Base-by-base conservation (phyloP, 345 rosid species). In the Bruguiera sexangula region DNA sequence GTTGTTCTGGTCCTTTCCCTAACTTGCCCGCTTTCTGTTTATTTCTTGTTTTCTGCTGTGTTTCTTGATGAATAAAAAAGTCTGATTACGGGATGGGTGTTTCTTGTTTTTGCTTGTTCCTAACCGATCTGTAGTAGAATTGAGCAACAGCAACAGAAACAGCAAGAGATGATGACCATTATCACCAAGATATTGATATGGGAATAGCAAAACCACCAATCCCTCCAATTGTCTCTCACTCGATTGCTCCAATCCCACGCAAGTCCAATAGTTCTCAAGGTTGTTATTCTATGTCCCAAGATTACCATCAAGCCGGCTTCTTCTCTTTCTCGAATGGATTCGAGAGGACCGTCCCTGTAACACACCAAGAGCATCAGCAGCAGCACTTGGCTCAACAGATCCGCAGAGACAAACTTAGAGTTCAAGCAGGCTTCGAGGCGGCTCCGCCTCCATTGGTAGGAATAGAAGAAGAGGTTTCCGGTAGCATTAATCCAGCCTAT, bases 241-340 rank as follows among this genome's bases (percentile, higher is more conserved):
- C 71, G 50, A 32, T 46, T 59, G 7, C 29, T 60, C 72, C 57
- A 15, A 22, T 24, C 68, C 13, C 64, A 65, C 50, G 46, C 11
- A 31, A 59, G 70, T 65, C 78, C 62, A 82, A 60, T 74, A 63
- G 56, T 66, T 52, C 75, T 43, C 19, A 43, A 29, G 74, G 83
- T 79, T 85, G 86, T 56, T 56, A 24, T 82, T 88, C 98, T 80
- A 92, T 92, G 98, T 92, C 98, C 79, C 93, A 88, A 73, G 88
- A 87, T 64, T 92, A 83, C 66, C 88, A 87, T 71, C 88, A 83
- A 34, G 37, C 46, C 71, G 87, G 82, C 57, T 78, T 89, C 78
- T 88, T 87, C 72, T 72, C 79, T 77, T 87, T 86, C 89, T 79
- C 98, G 65, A 84, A 89, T 85, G 97, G 83, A 54, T 84, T 88